phyloP scores from a whole-genome alignment of 2,329 filamentous ascomycete genomes.

The Fusarium nelsonii region DNA sequence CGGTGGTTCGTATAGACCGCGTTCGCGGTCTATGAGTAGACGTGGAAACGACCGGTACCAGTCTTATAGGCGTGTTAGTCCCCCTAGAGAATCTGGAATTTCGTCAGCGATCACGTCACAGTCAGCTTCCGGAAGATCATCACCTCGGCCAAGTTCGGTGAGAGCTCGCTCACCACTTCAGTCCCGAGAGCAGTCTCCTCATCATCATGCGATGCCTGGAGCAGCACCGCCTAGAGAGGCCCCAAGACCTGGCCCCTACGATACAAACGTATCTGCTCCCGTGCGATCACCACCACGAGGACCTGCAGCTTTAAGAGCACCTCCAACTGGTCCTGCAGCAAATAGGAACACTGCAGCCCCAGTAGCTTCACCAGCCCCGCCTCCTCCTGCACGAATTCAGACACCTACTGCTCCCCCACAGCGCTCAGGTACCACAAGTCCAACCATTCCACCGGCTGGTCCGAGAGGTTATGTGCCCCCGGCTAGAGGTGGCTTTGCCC shows the following conservation, averaged over 20 bases:
- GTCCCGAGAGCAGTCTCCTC: constrained; percentile 57
- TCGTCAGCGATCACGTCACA: constrained; percentile 65
- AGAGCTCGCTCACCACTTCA: constrained; percentile 61
- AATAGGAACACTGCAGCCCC: constrained; percentile 56
- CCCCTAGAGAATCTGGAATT: constrained; percentile 62
- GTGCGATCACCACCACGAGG: constrained; percentile 66
- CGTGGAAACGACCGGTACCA: constrained; percentile 60
- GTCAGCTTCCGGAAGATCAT: constrained; percentile 64
- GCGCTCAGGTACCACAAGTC: constrained; percentile 58
- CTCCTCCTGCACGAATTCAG: constrained; percentile 52
- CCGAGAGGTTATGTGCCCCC: constrained; percentile 66
- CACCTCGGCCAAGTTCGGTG: constrained; percentile 63
- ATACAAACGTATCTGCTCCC: constrained; percentile 44
- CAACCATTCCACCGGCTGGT: constrained; percentile 65
- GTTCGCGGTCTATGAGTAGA: constrained; percentile 65
- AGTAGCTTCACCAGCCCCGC: constrained; percentile 52
- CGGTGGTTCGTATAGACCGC: constrained; percentile 64
- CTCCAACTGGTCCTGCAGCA: constrained; percentile 60
- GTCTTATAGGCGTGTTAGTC: constrained; percentile 62
- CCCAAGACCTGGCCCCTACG: constrained; percentile 47
- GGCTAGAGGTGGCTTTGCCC: constrained; percentile 58
- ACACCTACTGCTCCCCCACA: constrained; percentile 52
- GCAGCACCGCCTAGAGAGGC: constrained; percentile 48
- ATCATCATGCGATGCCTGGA: constrained; percentile 44
- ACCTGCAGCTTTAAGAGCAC: constrained; percentile 65